These are phyloP conservation scores for Diaporthe eres DNA, from an alignment of 2,329 filamentous ascomycete species.

Conservation along the genomic window DNA sequence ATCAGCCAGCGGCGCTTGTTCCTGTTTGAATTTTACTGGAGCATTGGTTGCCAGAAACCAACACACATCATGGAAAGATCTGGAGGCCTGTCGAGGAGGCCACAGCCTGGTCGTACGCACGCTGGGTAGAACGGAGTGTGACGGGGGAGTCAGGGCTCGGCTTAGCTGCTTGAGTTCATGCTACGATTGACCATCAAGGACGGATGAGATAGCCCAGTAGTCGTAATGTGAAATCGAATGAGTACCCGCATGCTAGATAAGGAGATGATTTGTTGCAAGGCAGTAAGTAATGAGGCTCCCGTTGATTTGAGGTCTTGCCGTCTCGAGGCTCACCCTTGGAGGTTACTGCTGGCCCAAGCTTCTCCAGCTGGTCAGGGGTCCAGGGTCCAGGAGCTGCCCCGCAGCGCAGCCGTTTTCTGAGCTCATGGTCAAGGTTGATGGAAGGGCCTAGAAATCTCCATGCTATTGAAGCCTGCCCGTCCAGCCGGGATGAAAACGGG, in stretches of 20 bases:
- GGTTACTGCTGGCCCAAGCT: constrained; percentile 21
- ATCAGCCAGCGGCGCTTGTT: not conserved
- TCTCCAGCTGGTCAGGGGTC: constrained; percentile 8
- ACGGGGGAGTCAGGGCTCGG: too few species aligned
- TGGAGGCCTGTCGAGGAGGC: not conserved
- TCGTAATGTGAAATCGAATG: not conserved
- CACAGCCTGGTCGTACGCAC: not conserved
- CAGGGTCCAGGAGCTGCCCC: constrained; percentile 32
- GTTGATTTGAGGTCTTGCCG: too few species aligned
- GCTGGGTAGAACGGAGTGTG: not conserved
- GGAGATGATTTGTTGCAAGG: too few species aligned
- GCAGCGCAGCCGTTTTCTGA: constrained; percentile 27
- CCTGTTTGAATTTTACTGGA: not conserved
- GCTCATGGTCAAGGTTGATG: constrained; percentile 34
- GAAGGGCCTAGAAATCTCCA: constrained; percentile 42
- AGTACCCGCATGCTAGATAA: not conserved
- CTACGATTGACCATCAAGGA: not conserved
- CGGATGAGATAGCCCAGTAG: not conserved
- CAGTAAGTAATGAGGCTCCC: too few species aligned
- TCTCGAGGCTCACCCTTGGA: not conserved
- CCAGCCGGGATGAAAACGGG: constrained; percentile 27
- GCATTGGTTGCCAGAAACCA: too few species aligned
- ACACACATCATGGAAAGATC: too few species aligned
- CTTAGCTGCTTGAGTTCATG: not conserved
- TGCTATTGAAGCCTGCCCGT: constrained; percentile 31